Conservation (phyloP, 768 basidiomycete species). For the Mycena albidolilacea region DNA sequence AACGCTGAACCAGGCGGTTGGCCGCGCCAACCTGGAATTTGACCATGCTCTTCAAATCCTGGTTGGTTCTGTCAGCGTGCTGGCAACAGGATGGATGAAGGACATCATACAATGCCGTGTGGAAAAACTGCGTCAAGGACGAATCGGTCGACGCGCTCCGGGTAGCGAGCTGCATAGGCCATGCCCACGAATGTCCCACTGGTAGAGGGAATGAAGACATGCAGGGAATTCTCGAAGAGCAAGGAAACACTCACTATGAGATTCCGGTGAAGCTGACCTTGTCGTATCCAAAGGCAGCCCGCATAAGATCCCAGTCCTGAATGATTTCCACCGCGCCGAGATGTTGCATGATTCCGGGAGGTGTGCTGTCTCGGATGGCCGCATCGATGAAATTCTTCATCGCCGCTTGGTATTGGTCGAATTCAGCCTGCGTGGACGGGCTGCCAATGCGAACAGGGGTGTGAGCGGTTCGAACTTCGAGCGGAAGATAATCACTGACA, state of each 20-base stretch:
- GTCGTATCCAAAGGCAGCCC: slow-evolving; percentile 35
- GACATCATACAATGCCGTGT: neutral
- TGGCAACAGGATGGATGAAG: too few relatives aligned
- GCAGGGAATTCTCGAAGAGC: too few relatives aligned
- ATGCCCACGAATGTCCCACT: slow-evolving; percentile 25
- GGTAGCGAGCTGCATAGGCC: slow-evolving; percentile 32
- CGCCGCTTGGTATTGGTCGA: slow-evolving; percentile 30
- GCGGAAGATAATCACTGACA: slow-evolving; percentile 13
- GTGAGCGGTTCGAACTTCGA: neutral
- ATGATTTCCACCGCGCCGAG: slow-evolving; percentile 24
- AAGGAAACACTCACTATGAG: slow-evolving; percentile 31
- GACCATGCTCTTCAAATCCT: slow-evolving; percentile 20
- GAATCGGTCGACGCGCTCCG: slow-evolving; percentile 27
- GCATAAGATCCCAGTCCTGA: slow-evolving; percentile 37
- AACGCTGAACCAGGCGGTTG: slow-evolving; percentile 37
- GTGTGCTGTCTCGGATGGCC: slow-evolving; percentile 9
- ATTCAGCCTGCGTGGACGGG: slow-evolving; percentile 29
- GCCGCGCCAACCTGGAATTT: slow-evolving; percentile 33
- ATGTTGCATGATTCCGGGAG: slow-evolving; percentile 34
- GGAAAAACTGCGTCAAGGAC: slow-evolving; percentile 33
- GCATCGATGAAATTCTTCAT: slow-evolving; percentile 26
- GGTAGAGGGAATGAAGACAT: neutral
- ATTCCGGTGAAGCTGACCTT: slow-evolving; percentile 28
- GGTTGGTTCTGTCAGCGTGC: too few relatives aligned
- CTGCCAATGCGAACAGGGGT: neutral